Evolutionary conservation across 305 asterid species (phyloP), one percentile per base, ranked within the genome.

Genomic region (Plantago coronopus): DNA sequence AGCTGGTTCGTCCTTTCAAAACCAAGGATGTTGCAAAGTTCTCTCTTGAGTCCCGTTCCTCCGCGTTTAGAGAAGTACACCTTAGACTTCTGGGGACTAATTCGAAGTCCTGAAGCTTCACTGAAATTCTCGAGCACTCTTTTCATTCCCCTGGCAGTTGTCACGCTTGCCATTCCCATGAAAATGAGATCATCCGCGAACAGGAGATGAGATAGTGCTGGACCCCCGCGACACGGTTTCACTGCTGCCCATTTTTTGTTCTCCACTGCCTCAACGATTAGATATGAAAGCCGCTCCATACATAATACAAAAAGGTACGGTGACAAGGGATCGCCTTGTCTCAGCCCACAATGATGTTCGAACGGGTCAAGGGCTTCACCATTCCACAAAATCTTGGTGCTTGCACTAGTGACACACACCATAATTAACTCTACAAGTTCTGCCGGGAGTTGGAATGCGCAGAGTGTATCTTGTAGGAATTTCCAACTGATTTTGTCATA

Each of bases 401-500:
- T 13, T 0, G 15, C 11, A 13, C 6, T 29, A 0, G 0, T 11
- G 1, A 57, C 62, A 14, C 62, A 38, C 20, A 3, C 7, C 40
- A 59, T 43, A 15, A 59, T 59, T 1, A 59, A 8, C 7, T 15
- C 2, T 1, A 21, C 7, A 0, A 21, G 12, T 5, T 0, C 8
- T 1, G 7, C 0, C 1, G 63, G 53, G 16, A 59, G 44, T 14
- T 44, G 0, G 44, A 59, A 11, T 7, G 16, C 0, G 0, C 0
- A 0, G n/a, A 59, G 1, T 2, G 63, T 21, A 16, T 43, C 14
- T 8, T 43, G 23, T 0, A 59, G 7, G 15, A 59, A 59, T 0
- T 2, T 9, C 63, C 53, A 59, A 42, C 22, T 22, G 0, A 59
- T 15, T 19, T 17, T 29, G 15, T 45, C 63, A 45, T 60, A 60